Base-by-base conservation (phyloP, 768 basidiomycete genomes). In the Termitomyces sp. region DNA sequence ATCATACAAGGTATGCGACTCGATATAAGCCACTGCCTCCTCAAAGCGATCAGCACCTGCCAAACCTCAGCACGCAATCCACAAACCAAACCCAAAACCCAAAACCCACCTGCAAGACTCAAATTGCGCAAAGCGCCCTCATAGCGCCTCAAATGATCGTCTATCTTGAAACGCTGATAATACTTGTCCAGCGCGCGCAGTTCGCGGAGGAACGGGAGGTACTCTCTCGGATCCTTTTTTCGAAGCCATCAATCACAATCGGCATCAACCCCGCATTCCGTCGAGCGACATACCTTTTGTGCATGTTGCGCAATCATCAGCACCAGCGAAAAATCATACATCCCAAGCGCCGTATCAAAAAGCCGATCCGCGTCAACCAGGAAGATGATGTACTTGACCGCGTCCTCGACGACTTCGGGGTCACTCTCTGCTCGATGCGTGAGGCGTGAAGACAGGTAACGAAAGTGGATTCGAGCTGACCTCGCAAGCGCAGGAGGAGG, bases 381-480 rank as follows among this genome's bases (percentile, higher is more conserved):
- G 79, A 98, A 99, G 70, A 98, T 98, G 69, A 98, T 88, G 67
- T 98, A 99, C 68, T 95, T 98, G 65, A 98, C 90, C 6, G 97
- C 97, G 58, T 98, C 95, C 67, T 99, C 95, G 15, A 97, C 92
- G 2, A 94, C 71, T 28, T 84, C 79, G 0, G 90, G 84, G 60
- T 92, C 80, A 9, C 77, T 73, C 29, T 81, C 69, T 87, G 56
- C 39, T 42, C 6, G 52, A 51, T 75, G 77, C 41, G 9, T 45
- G 7, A 55, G 37, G 13, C 9, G n/a, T n/a, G n/a, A n/a, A n/a
- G 2, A 36, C 20, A 16, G n/a, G 16, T 8, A 4, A 24, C 20
- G 28, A 54, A 37, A 47, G 47, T 36, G 1, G n/a, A n/a, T n/a
- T n/a, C n/a, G n/a, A n/a, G 6, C 53, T 31, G 54, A 94, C 95